A percentile compares a stretch with the other conserved stretches of the same genome.
These are phyloP conservation scores for Geotrichum cucujoidarum DNA, from an alignment of 1,139 yeast species.

Conservation along the genomic window DNA sequence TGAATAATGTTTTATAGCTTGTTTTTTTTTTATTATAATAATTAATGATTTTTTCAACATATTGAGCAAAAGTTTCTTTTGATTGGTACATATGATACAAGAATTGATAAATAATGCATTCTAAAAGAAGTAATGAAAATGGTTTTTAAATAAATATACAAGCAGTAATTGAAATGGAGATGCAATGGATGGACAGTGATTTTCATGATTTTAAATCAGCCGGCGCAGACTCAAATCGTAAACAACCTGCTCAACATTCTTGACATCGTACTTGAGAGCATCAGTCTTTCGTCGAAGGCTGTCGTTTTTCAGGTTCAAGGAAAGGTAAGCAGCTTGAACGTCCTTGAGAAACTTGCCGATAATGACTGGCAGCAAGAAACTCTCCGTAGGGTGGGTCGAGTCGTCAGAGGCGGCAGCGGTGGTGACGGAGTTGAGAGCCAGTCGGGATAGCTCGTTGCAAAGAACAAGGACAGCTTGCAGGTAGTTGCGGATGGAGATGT, in stretches of 20 bases:
- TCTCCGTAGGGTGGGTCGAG: too few species aligned
- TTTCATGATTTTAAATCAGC: slow-evolving; percentile 8
- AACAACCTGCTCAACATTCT: slow-evolving; percentile 36
- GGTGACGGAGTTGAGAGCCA: slow-evolving; percentile 34
- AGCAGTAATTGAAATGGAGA: too few species aligned
- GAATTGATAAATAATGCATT: too few species aligned
- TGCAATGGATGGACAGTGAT: background rate
- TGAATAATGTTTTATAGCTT: slow-evolving; percentile 6
- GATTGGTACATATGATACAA: background rate
- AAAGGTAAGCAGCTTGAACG: slow-evolving; percentile 33
- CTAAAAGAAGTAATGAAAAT: too few species aligned
- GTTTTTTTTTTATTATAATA: background rate
- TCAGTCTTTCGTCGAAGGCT: slow-evolving; percentile 34
- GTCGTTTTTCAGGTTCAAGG: slow-evolving; percentile 36
- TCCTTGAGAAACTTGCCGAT: slow-evolving; percentile 30
- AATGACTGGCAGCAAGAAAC: slow-evolving; percentile 18
- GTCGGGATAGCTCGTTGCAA: slow-evolving; percentile 31
- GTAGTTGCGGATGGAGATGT: slow-evolving; percentile 26
- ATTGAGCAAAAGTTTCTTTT: background rate
- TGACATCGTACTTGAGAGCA: slow-evolving; percentile 35
- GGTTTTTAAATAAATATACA: too few species aligned
- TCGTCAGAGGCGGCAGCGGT: slow-evolving; percentile 22
- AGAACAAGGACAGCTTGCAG: slow-evolving; percentile 32
- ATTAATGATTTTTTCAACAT: background rate
- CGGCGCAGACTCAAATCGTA: slow-evolving; percentile 34